Base-by-base conservation (phyloP, 1,284 basidiomycete genomes). In the Cryptococcus sp. region DNA sequence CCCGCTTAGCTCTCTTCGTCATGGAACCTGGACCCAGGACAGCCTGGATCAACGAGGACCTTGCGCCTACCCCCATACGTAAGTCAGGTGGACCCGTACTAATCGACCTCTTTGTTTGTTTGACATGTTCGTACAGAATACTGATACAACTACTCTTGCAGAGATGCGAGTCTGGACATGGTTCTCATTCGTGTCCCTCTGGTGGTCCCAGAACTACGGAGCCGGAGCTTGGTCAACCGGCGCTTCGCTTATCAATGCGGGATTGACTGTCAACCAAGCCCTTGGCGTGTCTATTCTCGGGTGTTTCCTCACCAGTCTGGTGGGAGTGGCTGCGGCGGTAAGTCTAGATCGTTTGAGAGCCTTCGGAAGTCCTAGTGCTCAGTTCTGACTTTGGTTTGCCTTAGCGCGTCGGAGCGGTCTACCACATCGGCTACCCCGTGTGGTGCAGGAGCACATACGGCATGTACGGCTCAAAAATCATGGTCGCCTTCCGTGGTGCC, bases 371-470 rank as follows among this genome's bases (percentile, higher is more conserved):
- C n/a, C n/a, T n/a, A n/a, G n/a, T n/a, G n/a, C n/a, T n/a, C n/a
- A n/a, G n/a, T n/a, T n/a, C n/a, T n/a, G n/a, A 31, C 27, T 10
- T 35, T 20, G 53, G 41, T 19, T 20, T 22, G n/a, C 47, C n/a
- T n/a, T n/a, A 66, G 5, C 62, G 76, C 0, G 61, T 68, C n/a
- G 76, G 73, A 39, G 74, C 77, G 0, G 59, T 68, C 2, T 78
- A 73, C 49, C 75, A 79, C 57, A 62, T 76, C 31, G 71, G 71
- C 1, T 78, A 76, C 65, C 77, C 77, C 0, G 70, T 72, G 22
- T 62, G 75, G 3, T 57, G 62, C 0, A 53, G 77, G 0, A 53
- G 61, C 23, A 61, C 68, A 2, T 79, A 74, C 44, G 77, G 76
- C 17, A 68, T 76, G 20, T 73, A 65, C 51, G 76, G 76, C 2